Evolutionary conservation across 2,329 filamentous ascomycete species (phyloP).

Genomic region (Ophiobolus disseminans): DNA sequence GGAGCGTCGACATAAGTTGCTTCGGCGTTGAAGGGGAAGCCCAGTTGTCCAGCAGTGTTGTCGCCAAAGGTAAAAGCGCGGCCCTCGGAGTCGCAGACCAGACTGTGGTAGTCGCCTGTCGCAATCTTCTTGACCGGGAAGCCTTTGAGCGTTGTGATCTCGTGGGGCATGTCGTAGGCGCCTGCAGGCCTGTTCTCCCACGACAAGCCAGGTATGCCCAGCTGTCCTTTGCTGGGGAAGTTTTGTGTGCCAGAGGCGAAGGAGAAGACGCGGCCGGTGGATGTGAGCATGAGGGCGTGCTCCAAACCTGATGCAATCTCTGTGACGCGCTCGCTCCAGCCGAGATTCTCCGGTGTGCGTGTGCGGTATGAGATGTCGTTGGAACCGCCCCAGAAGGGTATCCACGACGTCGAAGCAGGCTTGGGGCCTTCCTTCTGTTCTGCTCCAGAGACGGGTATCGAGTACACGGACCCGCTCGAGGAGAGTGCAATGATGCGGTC

Average conservation of each 20-base stretch:
- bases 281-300: slow-evolving; percentile 85
- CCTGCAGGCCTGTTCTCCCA: slow-evolving; percentile 80
- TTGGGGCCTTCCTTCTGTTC: slow-evolving; percentile 74
- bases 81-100: slow-evolving; percentile 77
- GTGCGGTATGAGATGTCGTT: slow-evolving; percentile 73
- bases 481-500: slow-evolving; percentile 85
- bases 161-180: slow-evolving; percentile 81
- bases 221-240: slow-evolving; percentile 83
- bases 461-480: slow-evolving; percentile 79
- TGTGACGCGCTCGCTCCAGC: slow-evolving; percentile 74
- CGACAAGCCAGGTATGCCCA: slow-evolving; percentile 82
- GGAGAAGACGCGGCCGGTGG: slow-evolving; percentile 83
- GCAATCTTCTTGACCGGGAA: slow-evolving; percentile 78
- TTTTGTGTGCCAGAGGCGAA: slow-evolving; percentile 79
- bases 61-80: slow-evolving; percentile 88
- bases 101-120: slow-evolving; percentile 84
- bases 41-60: slow-evolving; percentile 89
- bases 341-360: slow-evolving; percentile 69
- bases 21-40: slow-evolving; percentile 73
- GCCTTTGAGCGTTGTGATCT: slow-evolving; percentile 74
- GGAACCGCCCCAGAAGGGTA: slow-evolving; percentile 73
- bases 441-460: slow-evolving; percentile 75
- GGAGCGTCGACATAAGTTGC: slow-evolving; percentile 72
- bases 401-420: slow-evolving; percentile 70
- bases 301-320: slow-evolving; percentile 81